Evolutionary conservation across 495 filamentous ascomycete genomes (phyloP), one percentile per base, ranked within the genome.

Genomic region (Podospora pseudocomata): DNA sequence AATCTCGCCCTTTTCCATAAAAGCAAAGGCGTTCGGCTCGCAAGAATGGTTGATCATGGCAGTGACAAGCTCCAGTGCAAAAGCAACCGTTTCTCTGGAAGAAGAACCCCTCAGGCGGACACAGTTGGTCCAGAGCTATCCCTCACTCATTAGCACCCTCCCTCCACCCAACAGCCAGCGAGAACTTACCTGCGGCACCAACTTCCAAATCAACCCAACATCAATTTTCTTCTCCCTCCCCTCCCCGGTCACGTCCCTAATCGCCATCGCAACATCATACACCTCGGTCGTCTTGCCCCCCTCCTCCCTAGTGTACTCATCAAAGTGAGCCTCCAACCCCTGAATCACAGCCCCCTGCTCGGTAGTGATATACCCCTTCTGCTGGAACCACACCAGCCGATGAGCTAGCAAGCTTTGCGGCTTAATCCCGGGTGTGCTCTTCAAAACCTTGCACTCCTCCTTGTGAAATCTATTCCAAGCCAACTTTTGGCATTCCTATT

Each of bases 41-140:
- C 91, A 92, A 63, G 86, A 89, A 78, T 93, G 91, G 74, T 92
- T 92, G 71, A 89, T 82, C 13, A 83, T 72, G 54, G 85, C 80
- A 0, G 85, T 83, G 5, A 84, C 76, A 1, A 87, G 81, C 65
- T 91, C 87, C 53, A 92, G 71, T 57, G 83, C 86, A 13, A 88
- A 79, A 15, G 91, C 91, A 56, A 91, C 79, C 3, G 85, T 81
- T 64, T 89, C 23, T 84, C 76, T 85, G 84, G 65, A 68, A 30
- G 54, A 19, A 1, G 73, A 54, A 4, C 56, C 34, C 2, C 70
- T 59, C 18, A 73, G 60, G 3, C 53, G 26, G 3, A 75, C 65
- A 55, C 65, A 68, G 70, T 75, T 77, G 18, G 64, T 66, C 23
- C 66, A 60, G 57, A 76, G 58, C 74, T 76, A 56, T 39, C 13